A percentile compares a stretch with the other conserved stretches of the same genome.
Conservation (phyloP, 306 rosid genomes). For the Inga leiocalycina region DNA sequence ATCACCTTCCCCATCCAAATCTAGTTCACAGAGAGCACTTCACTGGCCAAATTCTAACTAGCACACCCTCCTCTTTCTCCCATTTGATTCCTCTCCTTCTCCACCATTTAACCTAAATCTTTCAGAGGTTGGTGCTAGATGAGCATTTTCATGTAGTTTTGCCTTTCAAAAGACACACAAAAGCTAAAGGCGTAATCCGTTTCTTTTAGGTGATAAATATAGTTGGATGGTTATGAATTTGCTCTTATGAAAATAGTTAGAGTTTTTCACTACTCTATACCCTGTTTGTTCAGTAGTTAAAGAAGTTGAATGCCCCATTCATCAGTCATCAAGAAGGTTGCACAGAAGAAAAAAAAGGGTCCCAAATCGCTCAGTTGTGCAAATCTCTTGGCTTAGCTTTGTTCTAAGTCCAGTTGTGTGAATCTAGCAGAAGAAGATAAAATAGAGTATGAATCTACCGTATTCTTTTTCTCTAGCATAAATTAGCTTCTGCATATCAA, state of each 20-base stretch:
- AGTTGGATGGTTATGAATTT: not conserved
- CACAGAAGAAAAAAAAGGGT: no score
- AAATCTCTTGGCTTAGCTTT: not conserved
- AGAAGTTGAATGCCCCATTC: conserved; percentile 37
- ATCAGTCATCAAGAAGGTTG: no score
- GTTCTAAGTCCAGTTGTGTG: not conserved
- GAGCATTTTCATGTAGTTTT: conserved; percentile 54
- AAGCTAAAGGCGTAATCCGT: conserved; percentile 31
- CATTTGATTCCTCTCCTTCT: no score
- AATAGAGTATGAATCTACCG: not conserved
- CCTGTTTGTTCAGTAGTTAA: conserved; percentile 29
- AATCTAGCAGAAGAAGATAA: not conserved
- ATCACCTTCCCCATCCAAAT: no score
- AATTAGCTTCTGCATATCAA: not conserved
- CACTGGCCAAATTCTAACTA: no score
- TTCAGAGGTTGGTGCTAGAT: conserved; percentile 73
- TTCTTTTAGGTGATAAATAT: not conserved
- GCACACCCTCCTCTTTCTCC: no score
- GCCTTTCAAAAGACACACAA: conserved; percentile 63
- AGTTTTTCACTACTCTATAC: not conserved
- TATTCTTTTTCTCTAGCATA: not conserved
- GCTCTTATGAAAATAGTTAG: conserved; percentile 25
- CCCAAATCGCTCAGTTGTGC: no score
- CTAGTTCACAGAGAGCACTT: no score
- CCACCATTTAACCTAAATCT: no score